Conservation (phyloP, 2,329 filamentous ascomycete species). For the Fusarium veterinarium region DNA sequence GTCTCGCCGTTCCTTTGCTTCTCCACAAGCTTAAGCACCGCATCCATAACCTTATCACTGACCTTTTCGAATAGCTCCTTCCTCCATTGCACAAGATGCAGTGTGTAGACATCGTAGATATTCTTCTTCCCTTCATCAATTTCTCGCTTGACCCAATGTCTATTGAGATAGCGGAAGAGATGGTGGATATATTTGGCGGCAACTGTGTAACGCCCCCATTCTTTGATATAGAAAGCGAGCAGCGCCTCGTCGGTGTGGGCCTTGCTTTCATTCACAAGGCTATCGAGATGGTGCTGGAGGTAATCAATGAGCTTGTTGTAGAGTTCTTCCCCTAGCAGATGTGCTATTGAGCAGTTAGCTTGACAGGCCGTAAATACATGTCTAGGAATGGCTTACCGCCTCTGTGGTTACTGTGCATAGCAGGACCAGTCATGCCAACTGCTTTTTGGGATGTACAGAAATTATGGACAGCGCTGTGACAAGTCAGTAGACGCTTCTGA, state of each 20-base stretch:
- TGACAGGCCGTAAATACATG: neutral
- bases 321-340: constrained; percentile 93
- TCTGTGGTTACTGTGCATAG: constrained; percentile 55
- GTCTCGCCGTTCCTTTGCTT: constrained; percentile 98
- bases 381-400: constrained; percentile 67
- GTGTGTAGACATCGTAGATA: constrained; percentile 96
- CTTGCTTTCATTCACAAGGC: constrained; percentile 77
- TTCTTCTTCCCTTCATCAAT: constrained; percentile 99
- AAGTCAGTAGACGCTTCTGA: constrained; percentile 50
- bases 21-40: constrained; percentile 93
- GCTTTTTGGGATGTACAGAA: constrained; percentile 99
- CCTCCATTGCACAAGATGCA: constrained; percentile 96
- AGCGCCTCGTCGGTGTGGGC: constrained; percentile 90
- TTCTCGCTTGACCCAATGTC: constrained; percentile 98
- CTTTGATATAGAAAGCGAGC: constrained; percentile 91
- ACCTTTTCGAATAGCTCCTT: constrained; percentile 88
- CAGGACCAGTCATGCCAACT: constrained; percentile 66
- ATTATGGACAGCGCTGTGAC: constrained; percentile 86
- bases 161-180: constrained; percentile 93
- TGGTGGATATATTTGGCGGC: constrained; percentile 98
- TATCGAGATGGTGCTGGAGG: constrained; percentile 79
- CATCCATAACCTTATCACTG: constrained; percentile 90
- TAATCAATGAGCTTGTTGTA: constrained; percentile 93
- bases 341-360: constrained; percentile 66
- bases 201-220: constrained; percentile 96